phyloP scores from a whole-genome alignment of 1,284 basidiomycete species.

The Apiotrichum sp. region DNA sequence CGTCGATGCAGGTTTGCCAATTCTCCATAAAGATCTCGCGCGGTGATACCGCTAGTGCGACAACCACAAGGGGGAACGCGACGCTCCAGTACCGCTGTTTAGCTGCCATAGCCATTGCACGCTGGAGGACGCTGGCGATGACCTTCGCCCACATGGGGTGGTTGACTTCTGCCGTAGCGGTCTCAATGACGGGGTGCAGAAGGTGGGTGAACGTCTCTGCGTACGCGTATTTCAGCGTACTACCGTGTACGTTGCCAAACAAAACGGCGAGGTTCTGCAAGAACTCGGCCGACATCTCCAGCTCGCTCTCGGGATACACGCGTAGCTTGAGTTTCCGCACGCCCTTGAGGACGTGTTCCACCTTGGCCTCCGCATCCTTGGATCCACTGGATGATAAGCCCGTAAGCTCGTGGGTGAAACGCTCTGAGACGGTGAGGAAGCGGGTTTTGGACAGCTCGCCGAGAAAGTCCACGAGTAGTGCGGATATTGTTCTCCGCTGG shows the following conservation, averaged over 20 bases:
- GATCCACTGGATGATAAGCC: constrained; percentile 65
- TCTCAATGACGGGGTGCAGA: constrained; percentile 86
- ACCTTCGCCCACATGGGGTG: constrained; percentile 92
- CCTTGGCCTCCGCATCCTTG: constrained; percentile 70
- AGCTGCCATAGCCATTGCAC: constrained; percentile 75
- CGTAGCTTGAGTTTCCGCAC: constrained; percentile 73
- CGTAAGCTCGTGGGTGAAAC: constrained; percentile 69
- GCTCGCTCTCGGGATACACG: constrained; percentile 86
- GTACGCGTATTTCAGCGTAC: constrained; percentile 75
- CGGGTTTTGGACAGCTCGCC: constrained; percentile 75
- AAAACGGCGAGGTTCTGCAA: constrained; percentile 73
- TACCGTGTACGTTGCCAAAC: constrained; percentile 78
- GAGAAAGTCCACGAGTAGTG: constrained; percentile 72
- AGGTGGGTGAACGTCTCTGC: constrained; percentile 74
- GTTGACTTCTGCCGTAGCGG: constrained; percentile 92
- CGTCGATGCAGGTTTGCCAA: constrained; percentile 69
- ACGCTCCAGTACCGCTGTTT: constrained; percentile 88
- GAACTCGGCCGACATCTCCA: constrained; percentile 91
- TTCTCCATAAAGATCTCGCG: constrained; percentile 76
- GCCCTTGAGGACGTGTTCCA: constrained; percentile 74
- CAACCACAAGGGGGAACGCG: constrained; percentile 79
- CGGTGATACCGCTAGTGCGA: constrained; percentile 78
- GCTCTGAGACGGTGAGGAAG: constrained; percentile 79
- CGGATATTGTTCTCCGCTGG: constrained; percentile 72
- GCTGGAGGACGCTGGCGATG: constrained; percentile 74